A percentile compares a stretch with the other conserved stretches of the same genome.
Evolutionary conservation across 176 grass and related monocot genomes (phyloP).

Genomic region (Oryza coarctata): DNA sequence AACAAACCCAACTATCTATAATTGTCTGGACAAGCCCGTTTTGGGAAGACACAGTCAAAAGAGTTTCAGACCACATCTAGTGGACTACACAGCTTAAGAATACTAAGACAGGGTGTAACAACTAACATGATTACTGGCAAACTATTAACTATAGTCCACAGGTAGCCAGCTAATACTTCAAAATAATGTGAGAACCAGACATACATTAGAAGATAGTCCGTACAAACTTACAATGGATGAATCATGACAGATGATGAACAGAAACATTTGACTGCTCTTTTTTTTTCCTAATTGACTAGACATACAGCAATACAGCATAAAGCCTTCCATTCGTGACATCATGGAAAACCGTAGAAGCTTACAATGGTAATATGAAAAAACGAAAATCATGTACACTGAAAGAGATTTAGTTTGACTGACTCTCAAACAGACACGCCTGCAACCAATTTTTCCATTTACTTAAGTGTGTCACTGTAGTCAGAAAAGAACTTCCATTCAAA

Average conservation of each 20-base stretch:
- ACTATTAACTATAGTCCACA: conserved; percentile 11
- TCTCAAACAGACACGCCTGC: conserved; percentile 17
- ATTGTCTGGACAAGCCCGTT: conserved; percentile 12
- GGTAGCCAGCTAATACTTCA: not conserved
- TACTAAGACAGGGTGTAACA: not conserved
- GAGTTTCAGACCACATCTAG: not conserved
- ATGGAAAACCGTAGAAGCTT: conserved; percentile 14
- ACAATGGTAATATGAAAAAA: not conserved
- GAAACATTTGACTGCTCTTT: not conserved
- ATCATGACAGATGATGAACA: not conserved
- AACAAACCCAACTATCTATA: not conserved
- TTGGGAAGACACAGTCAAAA: not conserved
- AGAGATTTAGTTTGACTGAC: not conserved
- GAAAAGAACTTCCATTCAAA: not conserved
- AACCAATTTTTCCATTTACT: not conserved
- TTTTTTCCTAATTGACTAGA: not conserved
- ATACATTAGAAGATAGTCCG: not conserved
- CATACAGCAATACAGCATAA: not conserved
- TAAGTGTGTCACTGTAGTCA: not conserved
- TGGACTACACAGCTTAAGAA: conserved; percentile 18
- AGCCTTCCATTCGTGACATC: not conserved
- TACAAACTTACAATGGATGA: not conserved
- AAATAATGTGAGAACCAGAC: conserved; percentile 16
- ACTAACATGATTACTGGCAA: not conserved
- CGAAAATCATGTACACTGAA: not conserved